Evolutionary conservation across 2,329 filamentous ascomycete genomes (phyloP).

Genomic region (Thielaviopsis cerberus): DNA sequence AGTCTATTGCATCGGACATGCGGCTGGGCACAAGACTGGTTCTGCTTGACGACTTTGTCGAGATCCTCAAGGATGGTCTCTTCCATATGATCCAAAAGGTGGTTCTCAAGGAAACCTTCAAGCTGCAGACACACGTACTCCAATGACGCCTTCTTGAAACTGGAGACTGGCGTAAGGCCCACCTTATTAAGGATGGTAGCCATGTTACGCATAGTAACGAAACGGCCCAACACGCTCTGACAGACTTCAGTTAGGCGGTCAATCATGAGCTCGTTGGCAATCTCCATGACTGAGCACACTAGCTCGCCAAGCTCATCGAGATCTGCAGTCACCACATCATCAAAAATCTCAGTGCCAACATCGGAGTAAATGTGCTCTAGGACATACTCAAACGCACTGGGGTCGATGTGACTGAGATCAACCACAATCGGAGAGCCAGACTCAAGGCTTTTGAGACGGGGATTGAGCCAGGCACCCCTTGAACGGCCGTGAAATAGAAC

Average conservation of each 20-base stretch:
- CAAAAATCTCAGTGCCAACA: constrained; percentile 60
- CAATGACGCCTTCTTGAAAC: constrained; percentile 74
- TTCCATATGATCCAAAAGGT: constrained; percentile 69
- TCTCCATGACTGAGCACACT: constrained; percentile 76
- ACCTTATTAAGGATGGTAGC: constrained; percentile 72
- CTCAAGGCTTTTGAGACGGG: constrained; percentile 28
- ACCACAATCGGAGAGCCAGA: constrained; percentile 36
- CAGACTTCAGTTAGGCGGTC: constrained; percentile 79
- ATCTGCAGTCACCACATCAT: constrained; percentile 49
- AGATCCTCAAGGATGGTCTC: constrained; percentile 65
- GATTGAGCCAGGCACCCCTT: constrained; percentile 63
- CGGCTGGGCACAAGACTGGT: constrained; percentile 62
- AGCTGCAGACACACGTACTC: constrained; percentile 86
- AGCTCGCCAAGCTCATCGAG: constrained; percentile 75
- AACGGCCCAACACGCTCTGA: constrained; percentile 64
- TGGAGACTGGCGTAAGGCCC: constrained; percentile 60
- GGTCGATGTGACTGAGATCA: constrained; percentile 65
- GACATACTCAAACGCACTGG: constrained; percentile 57
- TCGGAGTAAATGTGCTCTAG: constrained; percentile 72
- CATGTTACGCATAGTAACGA: constrained; percentile 73
- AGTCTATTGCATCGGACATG: constrained; percentile 59
- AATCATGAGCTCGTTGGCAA: constrained; percentile 89
- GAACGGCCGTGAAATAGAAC: constrained; percentile 80
- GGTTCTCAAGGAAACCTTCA: constrained; percentile 81
- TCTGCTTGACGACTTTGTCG: constrained; percentile 59